phyloP scores from a whole-genome alignment of 441 rosid genomes.

The Heliophila coronopifolia region DNA sequence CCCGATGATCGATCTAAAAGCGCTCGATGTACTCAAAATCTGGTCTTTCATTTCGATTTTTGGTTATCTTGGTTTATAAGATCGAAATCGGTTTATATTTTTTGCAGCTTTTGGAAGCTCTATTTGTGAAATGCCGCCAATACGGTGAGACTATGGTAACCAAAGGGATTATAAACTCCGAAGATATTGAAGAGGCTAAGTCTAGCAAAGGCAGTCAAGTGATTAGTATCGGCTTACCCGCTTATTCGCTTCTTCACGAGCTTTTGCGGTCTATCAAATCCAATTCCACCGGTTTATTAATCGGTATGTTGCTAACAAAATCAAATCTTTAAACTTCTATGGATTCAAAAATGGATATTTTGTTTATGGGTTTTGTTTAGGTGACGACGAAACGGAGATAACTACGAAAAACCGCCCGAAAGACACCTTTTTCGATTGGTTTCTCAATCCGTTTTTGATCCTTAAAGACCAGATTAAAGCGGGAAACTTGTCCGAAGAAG shows the following conservation, averaged over 20 bases:
- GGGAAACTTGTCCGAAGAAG: constrained; percentile 50
- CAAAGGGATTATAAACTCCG: constrained; percentile 63
- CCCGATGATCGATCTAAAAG: constrained; percentile 59
- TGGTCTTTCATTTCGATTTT: background rate
- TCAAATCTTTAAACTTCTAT: background rate
- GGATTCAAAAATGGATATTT: background rate
- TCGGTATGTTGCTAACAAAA: constrained; percentile 44
- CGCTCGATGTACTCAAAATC: constrained; percentile 54
- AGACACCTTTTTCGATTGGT: constrained; percentile 78
- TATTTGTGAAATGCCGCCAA: constrained; percentile 52
- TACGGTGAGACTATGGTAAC: constrained; percentile 55
- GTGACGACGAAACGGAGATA: constrained; percentile 53
- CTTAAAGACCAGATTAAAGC: constrained; percentile 87
- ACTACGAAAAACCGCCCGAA: constrained; percentile 62
- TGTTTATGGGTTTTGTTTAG: constrained; percentile 32
- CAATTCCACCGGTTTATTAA: constrained; percentile 57
- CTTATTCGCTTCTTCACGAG: constrained; percentile 65
- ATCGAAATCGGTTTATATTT: background rate
- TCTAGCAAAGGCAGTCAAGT: constrained; percentile 52
- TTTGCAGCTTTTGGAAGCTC: constrained; percentile 53
- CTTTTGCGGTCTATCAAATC: constrained; percentile 58
- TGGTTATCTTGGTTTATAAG: background rate
- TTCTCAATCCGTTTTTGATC: constrained; percentile 71
- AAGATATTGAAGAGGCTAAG: constrained; percentile 75
- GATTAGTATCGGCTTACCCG: constrained; percentile 71